phyloP scores from a whole-genome alignment of 2,329 filamentous ascomycete species.

The Pseudogymnoascus sp. region DNA sequence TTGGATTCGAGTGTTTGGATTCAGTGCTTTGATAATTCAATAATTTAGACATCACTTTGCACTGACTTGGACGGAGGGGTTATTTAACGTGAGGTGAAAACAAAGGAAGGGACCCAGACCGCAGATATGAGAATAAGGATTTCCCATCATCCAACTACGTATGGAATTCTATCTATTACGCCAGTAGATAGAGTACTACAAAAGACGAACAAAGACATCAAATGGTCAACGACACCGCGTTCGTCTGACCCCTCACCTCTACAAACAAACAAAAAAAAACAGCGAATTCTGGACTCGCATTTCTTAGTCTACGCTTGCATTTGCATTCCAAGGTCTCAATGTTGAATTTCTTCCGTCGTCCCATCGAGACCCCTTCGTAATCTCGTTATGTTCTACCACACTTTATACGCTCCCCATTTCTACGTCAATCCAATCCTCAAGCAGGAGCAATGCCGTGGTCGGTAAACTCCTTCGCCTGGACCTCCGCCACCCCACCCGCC shows the following conservation, averaged over 20 bases:
- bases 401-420: neutral
- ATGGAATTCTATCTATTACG: neutral
- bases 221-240: neutral
- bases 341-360: neutral
- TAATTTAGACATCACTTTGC: neutral
- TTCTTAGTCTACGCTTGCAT: conserved; percentile 4
- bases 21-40: neutral
- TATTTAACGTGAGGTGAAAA: neutral
- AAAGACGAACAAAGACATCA: neutral
- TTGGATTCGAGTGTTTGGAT: neutral
- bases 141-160: neutral
- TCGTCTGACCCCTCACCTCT: neutral
- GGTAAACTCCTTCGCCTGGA: neutral
- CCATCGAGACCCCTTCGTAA: neutral
- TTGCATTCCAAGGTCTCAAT: neutral
- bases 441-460: neutral
- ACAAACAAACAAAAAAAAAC: neutral
- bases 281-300: neutral
- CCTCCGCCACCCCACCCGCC: neutral
- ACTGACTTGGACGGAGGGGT: neutral
- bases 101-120: neutral
- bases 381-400: neutral
- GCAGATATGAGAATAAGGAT: neutral
- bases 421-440: neutral
- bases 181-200: neutral